These are phyloP conservation scores for Pseudonitzschia pungens DNA, from an alignment of 108 stramenopile genomes.

Conservation along the genomic window DNA sequence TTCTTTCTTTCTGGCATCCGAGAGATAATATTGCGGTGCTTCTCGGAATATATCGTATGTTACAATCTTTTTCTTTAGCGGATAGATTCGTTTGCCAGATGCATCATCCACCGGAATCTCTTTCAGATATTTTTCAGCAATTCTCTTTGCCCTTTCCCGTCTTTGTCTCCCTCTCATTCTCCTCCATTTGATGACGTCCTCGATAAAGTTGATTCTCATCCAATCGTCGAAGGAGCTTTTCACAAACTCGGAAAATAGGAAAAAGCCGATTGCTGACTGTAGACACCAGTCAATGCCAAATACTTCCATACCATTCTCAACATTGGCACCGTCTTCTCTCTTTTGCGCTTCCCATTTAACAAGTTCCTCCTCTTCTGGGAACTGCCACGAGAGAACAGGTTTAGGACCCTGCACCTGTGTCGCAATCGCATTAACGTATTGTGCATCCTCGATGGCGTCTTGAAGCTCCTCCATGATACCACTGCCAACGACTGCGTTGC, in stretches of 20 bases:
- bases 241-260: slow-evolving; percentile 68
- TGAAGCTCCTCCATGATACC: slow-evolving; percentile 81
- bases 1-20: slow-evolving; percentile 17
- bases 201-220: slow-evolving; percentile 71
- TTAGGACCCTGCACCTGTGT: slow-evolving; percentile 77
- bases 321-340: slow-evolving; percentile 20
- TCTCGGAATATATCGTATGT: slow-evolving; percentile 44
- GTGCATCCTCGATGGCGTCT: slow-evolving; percentile 89
- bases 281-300: slow-evolving; percentile 64
- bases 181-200: slow-evolving; percentile 67
- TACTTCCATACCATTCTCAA: slow-evolving; percentile 23
- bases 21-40: slow-evolving; percentile 6
- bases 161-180: slow-evolving; percentile 43
- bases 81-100: slow-evolving; percentile 26
- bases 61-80: slow-evolving; percentile 51
- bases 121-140: slow-evolving; percentile 36
- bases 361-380: slow-evolving; percentile 66
- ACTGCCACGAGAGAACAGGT: slow-evolving; percentile 75
- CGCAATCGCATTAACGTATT: slow-evolving; percentile 84
- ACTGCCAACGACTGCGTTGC: not conserved
- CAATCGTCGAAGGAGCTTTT: slow-evolving; percentile 67
- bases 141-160: slow-evolving; percentile 41
- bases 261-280: slow-evolving; percentile 57
- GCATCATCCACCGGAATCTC: slow-evolving; percentile 10
- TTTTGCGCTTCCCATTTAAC: slow-evolving; percentile 45